Evolutionary conservation across 371 early-diverging fungal species (phyloP), one percentile per base, ranked within the genome.

Genomic region (Syncephalastrum contaminatum): DNA sequence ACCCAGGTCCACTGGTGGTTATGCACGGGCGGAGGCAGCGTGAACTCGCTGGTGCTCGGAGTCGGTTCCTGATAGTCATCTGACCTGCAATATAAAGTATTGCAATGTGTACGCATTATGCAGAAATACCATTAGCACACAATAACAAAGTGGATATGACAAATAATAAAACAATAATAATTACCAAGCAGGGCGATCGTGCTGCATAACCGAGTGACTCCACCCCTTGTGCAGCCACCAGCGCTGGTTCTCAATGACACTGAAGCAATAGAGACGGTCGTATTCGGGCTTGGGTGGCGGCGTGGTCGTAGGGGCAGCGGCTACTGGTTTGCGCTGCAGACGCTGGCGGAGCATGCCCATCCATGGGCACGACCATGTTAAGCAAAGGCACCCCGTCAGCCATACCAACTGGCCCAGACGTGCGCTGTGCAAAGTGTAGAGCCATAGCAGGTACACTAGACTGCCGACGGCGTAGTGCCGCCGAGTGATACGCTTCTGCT

Each of bases 181-280:
- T 48, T 67, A 68, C 68, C 68, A 68, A 51, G 46, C 56, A 43
- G 68, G 62, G 36, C 49, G 62, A 44, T 68, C 68, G 48, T 59
- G 59, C 19, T 61, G 64, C 36, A 67, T 50, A 43, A 66, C 18
- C 4, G 54, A 44, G 20, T 59, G 36, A 24, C 56, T 47, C 68
- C 68, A 68, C 16, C 68, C 68, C 12, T 46, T 55, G 51, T 59
- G 62, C 46, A 61, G 50, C 67, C 67, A 67, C 67, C 70, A 67
- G 0, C 70, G 64, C 41, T 70, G 70, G 48, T 70, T 60, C 44
- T 70, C 62, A 44, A 62, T 56, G 0, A 70, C 25, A 7, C 56
- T 51, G 47, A 68, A 68, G 22, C 62, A 61, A 30, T 68, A 68
- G 43, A 58, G 18, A 6, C 58, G 58, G 16, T 58, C 58, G 12